phyloP scores from a whole-genome alignment of 768 basidiomycete genomes.

The Pseudohyphozyma bogoriensis region DNA sequence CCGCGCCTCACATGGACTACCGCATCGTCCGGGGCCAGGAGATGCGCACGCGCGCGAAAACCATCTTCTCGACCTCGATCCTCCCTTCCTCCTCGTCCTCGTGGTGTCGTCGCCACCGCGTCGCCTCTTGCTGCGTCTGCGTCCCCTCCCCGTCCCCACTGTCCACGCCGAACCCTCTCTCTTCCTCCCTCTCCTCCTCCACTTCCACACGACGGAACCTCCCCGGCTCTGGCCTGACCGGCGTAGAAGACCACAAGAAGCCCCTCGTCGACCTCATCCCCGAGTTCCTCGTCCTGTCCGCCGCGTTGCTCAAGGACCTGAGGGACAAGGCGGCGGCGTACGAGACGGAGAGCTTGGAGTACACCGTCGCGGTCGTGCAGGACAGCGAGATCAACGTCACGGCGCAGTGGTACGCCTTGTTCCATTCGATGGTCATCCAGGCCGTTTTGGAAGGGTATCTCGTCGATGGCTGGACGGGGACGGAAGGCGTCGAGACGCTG shows the following conservation, averaged over 20 bases:
- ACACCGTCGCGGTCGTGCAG: background rate
- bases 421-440: constrained; percentile 66
- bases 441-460: constrained; percentile 77
- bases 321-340: constrained; percentile 23
- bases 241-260: constrained; percentile 17
- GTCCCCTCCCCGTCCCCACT: background rate
- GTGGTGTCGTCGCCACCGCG: constrained; percentile 29
- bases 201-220: background rate
- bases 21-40: constrained; percentile 28
- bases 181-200: background rate
- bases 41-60: constrained; percentile 26
- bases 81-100: constrained; percentile 1
- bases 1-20: constrained; percentile 31
- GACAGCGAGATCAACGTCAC: constrained; percentile 41
- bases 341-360: constrained; percentile 8
- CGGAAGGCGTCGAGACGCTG: constrained; percentile 58
- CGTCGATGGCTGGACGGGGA: constrained; percentile 66
- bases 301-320: constrained; percentile 45
- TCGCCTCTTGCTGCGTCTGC: constrained; percentile 21
- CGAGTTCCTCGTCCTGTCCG: constrained; percentile 65
- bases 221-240: background rate
- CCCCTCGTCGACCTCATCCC: constrained; percentile 33
- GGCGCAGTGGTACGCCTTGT: constrained; percentile 68
- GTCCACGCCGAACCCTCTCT: too few relatives aligned
- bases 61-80: constrained; percentile 19